Conservation (phyloP, 2,329 filamentous ascomycete genomes). For the Penicillium sumatraense region DNA sequence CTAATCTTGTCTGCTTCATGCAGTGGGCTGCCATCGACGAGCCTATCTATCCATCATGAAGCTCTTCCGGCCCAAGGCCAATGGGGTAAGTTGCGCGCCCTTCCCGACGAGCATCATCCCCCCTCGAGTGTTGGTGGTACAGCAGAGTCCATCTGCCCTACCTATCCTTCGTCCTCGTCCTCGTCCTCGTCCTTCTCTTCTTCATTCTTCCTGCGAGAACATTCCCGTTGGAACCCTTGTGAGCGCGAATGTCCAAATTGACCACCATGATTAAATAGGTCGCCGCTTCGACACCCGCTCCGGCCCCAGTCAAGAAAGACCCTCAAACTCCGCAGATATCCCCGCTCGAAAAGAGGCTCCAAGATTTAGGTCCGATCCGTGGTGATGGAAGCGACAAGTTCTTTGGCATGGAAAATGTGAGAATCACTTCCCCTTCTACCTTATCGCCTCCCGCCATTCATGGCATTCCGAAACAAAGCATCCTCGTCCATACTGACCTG, state of each 20-base stretch:
- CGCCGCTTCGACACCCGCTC: slow-evolving; percentile 50
- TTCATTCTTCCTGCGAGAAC: too few relatives aligned
- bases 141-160: slow-evolving; percentile 10
- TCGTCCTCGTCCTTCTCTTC: too few relatives aligned
- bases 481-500: neutral
- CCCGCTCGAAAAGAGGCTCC: slow-evolving; percentile 74
- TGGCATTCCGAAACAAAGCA: neutral
- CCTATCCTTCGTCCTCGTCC: slow-evolving; percentile 3
- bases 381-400: slow-evolving; percentile 95
- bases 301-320: slow-evolving; percentile 62
- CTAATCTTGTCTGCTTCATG: slow-evolving; percentile 16
- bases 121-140: slow-evolving; percentile 19
- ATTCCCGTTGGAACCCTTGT: slow-evolving; percentile 20
- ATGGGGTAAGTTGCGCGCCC: slow-evolving; percentile 39
- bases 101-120: slow-evolving; percentile 16
- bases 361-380: slow-evolving; percentile 78
- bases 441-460: too few relatives aligned
- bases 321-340: slow-evolving; percentile 60
- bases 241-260: slow-evolving; percentile 19
- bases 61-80: slow-evolving; percentile 47
- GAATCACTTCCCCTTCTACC: slow-evolving; percentile 38
- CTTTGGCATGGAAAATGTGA: slow-evolving; percentile 96
- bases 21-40: slow-evolving; percentile 29
- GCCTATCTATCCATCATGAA: slow-evolving; percentile 38
- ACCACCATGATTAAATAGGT: slow-evolving; percentile 43